phyloP scores from a whole-genome alignment of 1,284 basidiomycete genomes.

The Omphalotus olearius region DNA sequence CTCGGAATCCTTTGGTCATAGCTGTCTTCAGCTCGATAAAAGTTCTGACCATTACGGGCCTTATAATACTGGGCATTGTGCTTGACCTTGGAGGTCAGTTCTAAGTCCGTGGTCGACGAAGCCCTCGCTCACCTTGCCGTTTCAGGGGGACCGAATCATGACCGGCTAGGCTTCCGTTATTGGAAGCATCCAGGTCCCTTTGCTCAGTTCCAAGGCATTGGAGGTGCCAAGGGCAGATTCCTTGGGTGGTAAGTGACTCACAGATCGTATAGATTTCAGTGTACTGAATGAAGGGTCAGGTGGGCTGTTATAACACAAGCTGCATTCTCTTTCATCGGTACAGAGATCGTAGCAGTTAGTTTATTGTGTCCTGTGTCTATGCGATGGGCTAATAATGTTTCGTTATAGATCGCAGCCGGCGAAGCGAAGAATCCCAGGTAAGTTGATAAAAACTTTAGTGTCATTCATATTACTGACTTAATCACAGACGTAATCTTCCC shows the following conservation, averaged over 20 bases:
- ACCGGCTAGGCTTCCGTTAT: slow-evolving; percentile 55
- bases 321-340: slow-evolving; percentile 80
- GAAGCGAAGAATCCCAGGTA: slow-evolving; percentile 66
- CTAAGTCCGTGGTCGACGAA: not conserved
- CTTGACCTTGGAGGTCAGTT: slow-evolving; percentile 65
- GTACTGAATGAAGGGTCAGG: not conserved
- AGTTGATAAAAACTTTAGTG: not conserved
- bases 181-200: slow-evolving; percentile 78
- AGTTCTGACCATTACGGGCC: slow-evolving; percentile 68
- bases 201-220: slow-evolving; percentile 48
- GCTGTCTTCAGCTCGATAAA: slow-evolving; percentile 60
- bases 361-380: slow-evolving; percentile 6
- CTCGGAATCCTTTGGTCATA: no score
- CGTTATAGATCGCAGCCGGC: slow-evolving; percentile 66
- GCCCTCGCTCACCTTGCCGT: not conserved
- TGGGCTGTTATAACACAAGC: slow-evolving; percentile 69
- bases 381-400: not conserved
- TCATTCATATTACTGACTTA: not conserved
- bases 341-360: slow-evolving; percentile 84
- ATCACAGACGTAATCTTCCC: slow-evolving; percentile 49
- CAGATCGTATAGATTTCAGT: not conserved
- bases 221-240: slow-evolving; percentile 61
- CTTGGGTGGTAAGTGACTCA: slow-evolving; percentile 37
- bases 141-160: slow-evolving; percentile 40
- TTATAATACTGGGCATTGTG: slow-evolving; percentile 62